phyloP scores from a whole-genome alignment of 129 eudicot species.

The Tagetes patula region DNA sequence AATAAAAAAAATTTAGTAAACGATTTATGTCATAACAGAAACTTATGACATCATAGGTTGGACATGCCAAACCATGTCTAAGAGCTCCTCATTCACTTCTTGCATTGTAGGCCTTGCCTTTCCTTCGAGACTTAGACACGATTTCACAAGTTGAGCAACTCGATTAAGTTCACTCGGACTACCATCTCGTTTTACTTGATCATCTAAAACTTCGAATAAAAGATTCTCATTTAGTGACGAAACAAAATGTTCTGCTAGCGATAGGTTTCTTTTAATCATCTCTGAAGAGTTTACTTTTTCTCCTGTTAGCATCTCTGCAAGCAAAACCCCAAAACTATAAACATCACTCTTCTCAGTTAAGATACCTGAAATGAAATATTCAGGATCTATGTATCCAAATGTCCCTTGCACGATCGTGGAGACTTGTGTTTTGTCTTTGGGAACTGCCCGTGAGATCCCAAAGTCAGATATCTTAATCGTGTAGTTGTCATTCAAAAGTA shows the following conservation, averaged over 20 bases:
- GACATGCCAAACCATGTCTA: no score
- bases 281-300: slow-evolving; percentile 26
- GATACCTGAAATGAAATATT: slow-evolving; percentile 26
- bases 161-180: slow-evolving; percentile 12
- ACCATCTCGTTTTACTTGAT: slow-evolving; percentile 20
- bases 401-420: slow-evolving; percentile 37
- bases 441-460: slow-evolving; percentile 33
- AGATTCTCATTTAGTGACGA: slow-evolving; percentile 1
- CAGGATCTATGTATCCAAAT: slow-evolving; percentile 33
- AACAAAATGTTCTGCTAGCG: slow-evolving; percentile 9
- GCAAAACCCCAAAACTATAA: slow-evolving; percentile 40
- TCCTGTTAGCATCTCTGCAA: slow-evolving; percentile 29
- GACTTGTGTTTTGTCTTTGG: slow-evolving; percentile 33
- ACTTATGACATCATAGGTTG: no score
- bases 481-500: slow-evolving; percentile 21
- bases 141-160: slow-evolving; percentile 26
- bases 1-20: no score
- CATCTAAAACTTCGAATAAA: slow-evolving; percentile 30
- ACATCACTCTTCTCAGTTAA: slow-evolving; percentile 36
- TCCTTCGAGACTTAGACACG: slow-evolving; percentile 32
- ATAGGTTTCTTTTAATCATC: neutral
- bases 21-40: no score
- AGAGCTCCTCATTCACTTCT: slow-evolving; percentile 20
- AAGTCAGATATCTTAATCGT: slow-evolving; percentile 35
- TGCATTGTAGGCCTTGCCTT: slow-evolving; percentile 30